Evolutionary conservation across 305 asterid genomes (phyloP).

Genomic region (Caryopteris hybrid): DNA sequence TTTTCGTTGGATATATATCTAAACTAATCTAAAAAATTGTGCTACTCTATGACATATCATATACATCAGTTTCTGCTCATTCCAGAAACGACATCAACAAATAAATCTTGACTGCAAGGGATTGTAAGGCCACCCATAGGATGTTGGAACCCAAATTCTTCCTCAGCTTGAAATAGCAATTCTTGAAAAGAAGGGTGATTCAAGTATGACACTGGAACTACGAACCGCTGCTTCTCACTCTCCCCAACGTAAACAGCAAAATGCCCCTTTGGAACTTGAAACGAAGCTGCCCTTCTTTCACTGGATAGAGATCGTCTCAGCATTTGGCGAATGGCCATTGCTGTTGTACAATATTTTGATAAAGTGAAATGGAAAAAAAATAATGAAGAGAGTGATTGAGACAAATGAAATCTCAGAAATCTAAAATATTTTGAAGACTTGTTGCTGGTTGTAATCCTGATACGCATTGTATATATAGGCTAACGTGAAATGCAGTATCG

Average conservation of each 20-base stretch:
- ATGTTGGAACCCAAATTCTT: slow-evolving; percentile 27
- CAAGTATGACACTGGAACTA: slow-evolving; percentile 19
- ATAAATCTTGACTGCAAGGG: slow-evolving; percentile 34
- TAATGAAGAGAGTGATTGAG: neutral
- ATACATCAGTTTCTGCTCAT: neutral
- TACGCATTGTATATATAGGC: slow-evolving; percentile 16
- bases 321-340: slow-evolving; percentile 26
- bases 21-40: neutral
- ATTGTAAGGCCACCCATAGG: slow-evolving; percentile 42
- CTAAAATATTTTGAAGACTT: neutral
- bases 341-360: neutral
- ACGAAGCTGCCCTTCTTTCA: neutral
- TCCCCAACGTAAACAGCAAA: no score
- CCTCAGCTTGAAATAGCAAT: slow-evolving; percentile 21
- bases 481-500: no score
- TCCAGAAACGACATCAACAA: neutral
- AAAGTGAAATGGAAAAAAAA: neutral
- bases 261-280: neutral
- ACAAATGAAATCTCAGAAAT: neutral
- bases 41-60: neutral
- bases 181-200: slow-evolving; percentile 20
- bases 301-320: slow-evolving; percentile 21
- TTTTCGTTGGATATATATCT: neutral
- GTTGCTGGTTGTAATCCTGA: neutral
- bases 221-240: neutral